Percentiles rank a stretch among this genome's conserved stretches.
phyloP scores from a whole-genome alignment of 306 rosid species.

The Urtica urens region DNA sequence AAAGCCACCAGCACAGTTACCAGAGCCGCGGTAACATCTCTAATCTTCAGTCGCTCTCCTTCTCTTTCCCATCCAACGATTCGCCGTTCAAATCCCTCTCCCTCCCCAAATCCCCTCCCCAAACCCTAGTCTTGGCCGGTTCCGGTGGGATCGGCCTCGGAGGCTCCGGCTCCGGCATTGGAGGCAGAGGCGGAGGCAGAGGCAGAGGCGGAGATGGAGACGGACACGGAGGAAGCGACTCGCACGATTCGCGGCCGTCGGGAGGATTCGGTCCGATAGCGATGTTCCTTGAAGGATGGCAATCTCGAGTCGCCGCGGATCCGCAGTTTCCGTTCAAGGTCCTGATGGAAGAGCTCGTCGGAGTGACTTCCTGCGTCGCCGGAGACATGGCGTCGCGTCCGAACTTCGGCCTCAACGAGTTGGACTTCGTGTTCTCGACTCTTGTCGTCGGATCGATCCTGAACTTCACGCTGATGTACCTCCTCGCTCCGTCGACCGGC shows the following conservation, averaged over 20 bases:
- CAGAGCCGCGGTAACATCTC: slow-evolving; percentile 1
- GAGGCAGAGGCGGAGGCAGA: slow-evolving; percentile 24
- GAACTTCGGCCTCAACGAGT: slow-evolving; percentile 90
- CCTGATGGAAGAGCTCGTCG: slow-evolving; percentile 84
- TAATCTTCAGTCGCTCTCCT: slow-evolving; percentile 14
- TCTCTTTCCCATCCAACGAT: slow-evolving; percentile 22
- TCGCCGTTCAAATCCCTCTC: slow-evolving; percentile 19
- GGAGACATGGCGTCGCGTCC: slow-evolving; percentile 99
- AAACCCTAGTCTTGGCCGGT: slow-evolving; percentile 28
- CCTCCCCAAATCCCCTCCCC: slow-evolving; percentile 17
- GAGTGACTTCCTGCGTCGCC: slow-evolving; percentile 69
- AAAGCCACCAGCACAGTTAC: slow-evolving; percentile 2
- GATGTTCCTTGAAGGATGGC: slow-evolving; percentile 67
- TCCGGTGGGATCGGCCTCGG: slow-evolving; percentile 35
- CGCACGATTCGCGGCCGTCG: slow-evolving; percentile 16
- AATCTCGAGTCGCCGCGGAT: slow-evolving; percentile 93
- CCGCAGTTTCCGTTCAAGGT: slow-evolving; percentile 98
- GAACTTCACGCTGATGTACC: slow-evolving; percentile 88
- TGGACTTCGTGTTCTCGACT: slow-evolving; percentile 91
- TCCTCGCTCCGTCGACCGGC: slow-evolving; percentile 59
- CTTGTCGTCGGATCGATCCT: slow-evolving; percentile 87
- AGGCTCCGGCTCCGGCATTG: not conserved
- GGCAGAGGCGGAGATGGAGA: slow-evolving; percentile 27
- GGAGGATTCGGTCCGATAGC: slow-evolving; percentile 43
- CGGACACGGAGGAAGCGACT: slow-evolving; percentile 13